Base-by-base conservation (phyloP, 352 stramenopile species). In the Pythium rishiriense region DNA sequence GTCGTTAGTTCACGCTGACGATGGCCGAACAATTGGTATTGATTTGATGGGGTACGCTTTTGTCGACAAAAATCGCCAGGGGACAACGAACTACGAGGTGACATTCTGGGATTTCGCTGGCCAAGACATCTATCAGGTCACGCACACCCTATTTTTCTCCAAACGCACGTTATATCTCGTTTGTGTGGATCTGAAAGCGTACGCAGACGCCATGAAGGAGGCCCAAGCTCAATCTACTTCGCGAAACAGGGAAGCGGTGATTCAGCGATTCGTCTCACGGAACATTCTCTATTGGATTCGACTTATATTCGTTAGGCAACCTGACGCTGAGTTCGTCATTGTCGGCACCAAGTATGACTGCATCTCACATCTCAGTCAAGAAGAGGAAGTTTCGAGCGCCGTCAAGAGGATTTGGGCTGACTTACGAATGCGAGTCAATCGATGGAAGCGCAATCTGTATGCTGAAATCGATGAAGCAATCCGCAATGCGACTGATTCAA, bases 111-210 rank as follows among this genome's bases (percentile, higher is more conserved):
- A 39, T 39, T 39, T 39, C 17, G 33, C 33, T 14, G 33, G 33
- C 10, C 33, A 39, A 39, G 33, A 39, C 33, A 39, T 39, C 33
- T 39, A 39, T 39, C 33, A 39, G 17, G 33, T 39, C 33, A 14
- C 33, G 9, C 33, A 39, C 33, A 39, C 33, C 17, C 33, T 39
- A 17, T 54, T 54, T 24, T 54, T 37, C 47, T 54, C 47, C 11
- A 8, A 24, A 10, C 47, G 5, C 9, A 54, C 47, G 8, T 24
- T 54, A 8, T 54, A 54, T 26, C 22, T 54, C 19, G 17, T 54
- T 19, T 54, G 47, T 37, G 47, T 54, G 4, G 26, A 54, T 26
- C 47, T 54, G 15, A 21, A 29, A 11, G 47, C 47, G 26, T 54
- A 54, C 25, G 15, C 47, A 17, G 33, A 39, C 17, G 33, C 33